Base-by-base conservation (phyloP, 2,329 filamentous ascomycete genomes). In the Arthrobotrys sphaeroides region DNA sequence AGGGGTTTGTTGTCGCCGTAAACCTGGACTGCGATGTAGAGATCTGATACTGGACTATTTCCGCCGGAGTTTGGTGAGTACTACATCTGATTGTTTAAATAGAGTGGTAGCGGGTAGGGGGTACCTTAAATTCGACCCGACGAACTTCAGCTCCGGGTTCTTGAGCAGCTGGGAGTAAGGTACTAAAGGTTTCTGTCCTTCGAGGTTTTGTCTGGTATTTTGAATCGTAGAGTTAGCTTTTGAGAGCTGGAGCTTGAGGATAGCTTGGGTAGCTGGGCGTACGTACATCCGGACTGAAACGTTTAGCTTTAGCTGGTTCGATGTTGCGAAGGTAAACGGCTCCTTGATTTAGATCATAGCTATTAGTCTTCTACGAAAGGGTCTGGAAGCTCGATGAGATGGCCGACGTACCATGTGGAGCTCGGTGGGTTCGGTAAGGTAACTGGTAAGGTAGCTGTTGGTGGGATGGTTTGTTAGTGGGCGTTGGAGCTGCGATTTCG, bases 1-100 rank as follows among this genome's bases (percentile, higher is more conserved):
- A 99, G 84, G 36, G 94, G 93, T 82, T 99, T 99, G 26, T 94
- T 97, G 80, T 96, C 93, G 10, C 94, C 92, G 91, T 94, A 99
- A 80, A 98, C 87, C 83, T 98, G 95, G 6, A 90, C 91, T 0
- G 94, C 97, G 55, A 96, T 90, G 81, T 94, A 97, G 53, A 99
- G 89, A 82, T 99, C 95, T 24, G 93, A 97, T 81, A 90, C 85
- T 0, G 90, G 85, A 82, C 91, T 93, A 77, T 42, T 53, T 12
- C 43, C n/a, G 12, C n/a, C n/a, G n/a, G n/a, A n/a, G n/a, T n/a
- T n/a, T n/a, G n/a, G n/a, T n/a, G n/a, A n/a, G n/a, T n/a, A n/a
- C n/a, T n/a, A n/a, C n/a, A n/a, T n/a, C n/a, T n/a, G n/a, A n/a
- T n/a, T 13, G 5, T 38, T n/a, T 20, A 36, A 40, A 40, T 40